Evolutionary conservation across 1,139 yeast species (phyloP).

Genomic region (Saccharomycopsis crataegensis): DNA sequence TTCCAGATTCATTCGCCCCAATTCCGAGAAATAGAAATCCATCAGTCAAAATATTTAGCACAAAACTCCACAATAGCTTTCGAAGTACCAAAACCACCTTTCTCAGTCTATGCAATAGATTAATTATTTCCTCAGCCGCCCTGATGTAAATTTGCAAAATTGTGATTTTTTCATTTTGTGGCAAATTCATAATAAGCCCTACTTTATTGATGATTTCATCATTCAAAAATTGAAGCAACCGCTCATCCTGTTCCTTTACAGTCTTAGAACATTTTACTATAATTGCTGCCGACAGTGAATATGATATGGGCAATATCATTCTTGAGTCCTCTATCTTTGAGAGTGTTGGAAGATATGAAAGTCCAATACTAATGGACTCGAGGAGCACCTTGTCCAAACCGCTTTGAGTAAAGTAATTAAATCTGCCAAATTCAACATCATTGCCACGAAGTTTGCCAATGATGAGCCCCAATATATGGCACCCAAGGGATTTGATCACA

Average conservation of each 20-base stretch:
- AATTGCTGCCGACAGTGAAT: background rate
- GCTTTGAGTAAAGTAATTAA: conserved; percentile 12
- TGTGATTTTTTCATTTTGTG: background rate
- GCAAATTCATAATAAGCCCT: background rate
- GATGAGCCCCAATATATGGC: background rate
- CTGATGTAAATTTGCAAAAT: conserved; percentile 3
- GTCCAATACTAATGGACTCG: background rate
- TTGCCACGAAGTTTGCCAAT: background rate
- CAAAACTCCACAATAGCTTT: background rate
- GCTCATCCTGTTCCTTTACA: background rate
- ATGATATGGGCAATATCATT: conserved; percentile 1
- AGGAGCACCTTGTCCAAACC: conserved; percentile 1
- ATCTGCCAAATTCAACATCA: background rate
- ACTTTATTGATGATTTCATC: background rate
- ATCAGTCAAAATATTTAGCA: conserved; percentile 8
- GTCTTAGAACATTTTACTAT: background rate
- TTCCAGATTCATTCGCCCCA: background rate
- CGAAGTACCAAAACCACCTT: conserved; percentile 1
- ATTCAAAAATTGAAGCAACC: conserved; percentile 1
- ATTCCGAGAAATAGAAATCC: conserved; percentile 5
- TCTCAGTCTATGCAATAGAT: background rate
- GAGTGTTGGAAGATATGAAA: conserved; percentile 13
- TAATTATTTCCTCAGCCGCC: background rate
- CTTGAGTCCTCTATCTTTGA: conserved; percentile 3
- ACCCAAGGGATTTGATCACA: conserved; percentile 8